Conservation (phyloP, 139 green algal genomes). For the Chlamydomonas sphaeroides region DNA sequence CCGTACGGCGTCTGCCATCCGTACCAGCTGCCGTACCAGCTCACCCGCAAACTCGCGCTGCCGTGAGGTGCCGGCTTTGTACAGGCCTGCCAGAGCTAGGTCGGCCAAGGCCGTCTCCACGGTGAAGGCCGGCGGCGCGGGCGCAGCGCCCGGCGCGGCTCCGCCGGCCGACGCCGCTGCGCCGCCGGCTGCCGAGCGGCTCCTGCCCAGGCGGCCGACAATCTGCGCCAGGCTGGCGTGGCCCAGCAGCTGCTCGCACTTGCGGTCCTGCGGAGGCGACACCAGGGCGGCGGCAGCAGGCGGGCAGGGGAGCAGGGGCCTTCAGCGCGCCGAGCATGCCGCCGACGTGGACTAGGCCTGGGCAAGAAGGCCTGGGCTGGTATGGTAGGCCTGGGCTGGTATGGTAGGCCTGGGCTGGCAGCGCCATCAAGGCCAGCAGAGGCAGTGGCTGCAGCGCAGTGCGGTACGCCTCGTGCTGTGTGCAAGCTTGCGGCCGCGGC, state of each 20-base stretch:
- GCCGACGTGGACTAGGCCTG: too few relatives aligned
- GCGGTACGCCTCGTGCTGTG: too few relatives aligned
- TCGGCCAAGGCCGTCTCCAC: constrained; percentile 49
- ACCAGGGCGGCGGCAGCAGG: too few relatives aligned
- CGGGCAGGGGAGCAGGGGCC: too few relatives aligned
- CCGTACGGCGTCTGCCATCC: constrained; percentile 38
- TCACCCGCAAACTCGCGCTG: constrained; percentile 60
- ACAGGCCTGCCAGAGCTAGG: constrained; percentile 49
- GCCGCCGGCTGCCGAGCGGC: background rate
- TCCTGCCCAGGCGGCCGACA: constrained; percentile 33
- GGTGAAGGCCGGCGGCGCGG: constrained; percentile 25
- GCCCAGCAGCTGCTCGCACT: constrained; percentile 37
- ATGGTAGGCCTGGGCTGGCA: too few relatives aligned
- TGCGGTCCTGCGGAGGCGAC: constrained; percentile 38
- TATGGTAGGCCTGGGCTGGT: too few relatives aligned
- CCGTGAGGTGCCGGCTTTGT: constrained; percentile 23
- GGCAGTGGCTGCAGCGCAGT: too few relatives aligned
- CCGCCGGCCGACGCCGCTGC: background rate
- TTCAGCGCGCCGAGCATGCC: too few relatives aligned
- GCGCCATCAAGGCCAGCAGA: too few relatives aligned
- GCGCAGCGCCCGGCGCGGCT: background rate
- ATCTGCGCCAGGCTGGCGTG: constrained; percentile 29
- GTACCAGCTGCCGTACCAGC: constrained; percentile 51
- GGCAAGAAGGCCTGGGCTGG: too few relatives aligned
- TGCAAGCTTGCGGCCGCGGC: too few relatives aligned